Conservation (phyloP, 1,284 basidiomycete species). For the Tilletiaria anomala region DNA sequence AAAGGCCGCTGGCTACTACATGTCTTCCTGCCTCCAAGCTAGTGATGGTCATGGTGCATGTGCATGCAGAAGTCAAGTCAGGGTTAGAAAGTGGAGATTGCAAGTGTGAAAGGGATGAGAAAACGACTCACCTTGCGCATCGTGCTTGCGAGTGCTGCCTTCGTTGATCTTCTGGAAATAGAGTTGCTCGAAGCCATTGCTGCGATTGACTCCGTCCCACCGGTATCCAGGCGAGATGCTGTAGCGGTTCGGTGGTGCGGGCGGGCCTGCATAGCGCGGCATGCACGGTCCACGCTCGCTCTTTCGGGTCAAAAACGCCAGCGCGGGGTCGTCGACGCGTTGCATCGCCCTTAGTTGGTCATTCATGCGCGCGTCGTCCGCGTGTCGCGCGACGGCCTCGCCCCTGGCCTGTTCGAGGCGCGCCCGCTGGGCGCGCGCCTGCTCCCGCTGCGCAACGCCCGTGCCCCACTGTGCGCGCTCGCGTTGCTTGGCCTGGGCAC, state of each 20-base stretch:
- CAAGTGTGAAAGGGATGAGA: no score
- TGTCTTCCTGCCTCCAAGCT: no score
- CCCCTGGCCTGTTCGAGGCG: conserved; percentile 50
- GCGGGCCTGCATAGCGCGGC: conserved; percentile 73
- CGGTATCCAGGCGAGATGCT: conserved; percentile 85
- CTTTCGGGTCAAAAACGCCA: conserved; percentile 69
- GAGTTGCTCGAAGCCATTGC: conserved; percentile 89
- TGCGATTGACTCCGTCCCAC: conserved; percentile 62
- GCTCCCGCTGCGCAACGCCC: conserved; percentile 56
- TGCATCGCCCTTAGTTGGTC: conserved; percentile 62
- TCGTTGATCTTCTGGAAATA: conserved; percentile 22
- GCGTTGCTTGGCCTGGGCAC: conserved; percentile 49
- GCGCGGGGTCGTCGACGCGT: conserved; percentile 87
- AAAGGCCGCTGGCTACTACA: no score
- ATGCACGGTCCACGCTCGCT: conserved; percentile 52
- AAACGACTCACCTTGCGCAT: conserved; percentile 11
- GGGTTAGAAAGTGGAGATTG: no score
- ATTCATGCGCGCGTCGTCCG: conserved; percentile 72
- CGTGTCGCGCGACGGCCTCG: conserved; percentile 43
- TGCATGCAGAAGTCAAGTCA: no score
- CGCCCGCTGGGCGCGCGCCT: conserved; percentile 41
- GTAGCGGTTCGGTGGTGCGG: conserved; percentile 84
- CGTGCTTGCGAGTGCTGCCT: conserved; percentile 7
- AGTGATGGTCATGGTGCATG: no score
- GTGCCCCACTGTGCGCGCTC: conserved; percentile 94